A percentile compares a stretch with the other conserved stretches of the same genome.
phyloP scores from a whole-genome alignment of 345 rosid genomes.

The Dipteronia sinensis region DNA sequence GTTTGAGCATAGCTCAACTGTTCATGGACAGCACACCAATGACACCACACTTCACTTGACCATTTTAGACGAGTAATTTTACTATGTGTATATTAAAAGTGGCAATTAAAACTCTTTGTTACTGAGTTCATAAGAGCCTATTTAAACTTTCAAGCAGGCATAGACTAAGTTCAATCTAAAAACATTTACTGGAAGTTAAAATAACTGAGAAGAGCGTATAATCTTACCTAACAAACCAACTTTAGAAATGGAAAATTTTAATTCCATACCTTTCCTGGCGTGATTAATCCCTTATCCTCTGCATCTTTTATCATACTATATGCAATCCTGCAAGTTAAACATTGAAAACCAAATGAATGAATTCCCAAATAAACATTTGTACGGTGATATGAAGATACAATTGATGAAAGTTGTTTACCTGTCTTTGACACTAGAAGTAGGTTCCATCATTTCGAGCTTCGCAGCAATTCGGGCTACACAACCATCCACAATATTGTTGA shows the following conservation, averaged over 20 bases:
- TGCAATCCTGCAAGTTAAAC: slow-evolving; percentile 37
- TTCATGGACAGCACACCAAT: background rate
- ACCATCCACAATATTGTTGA: slow-evolving; percentile 59
- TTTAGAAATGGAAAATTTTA: background rate
- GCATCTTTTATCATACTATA: slow-evolving; percentile 70
- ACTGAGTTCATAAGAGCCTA: background rate
- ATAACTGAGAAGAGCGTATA: too few relatives aligned
- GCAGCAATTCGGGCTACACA: slow-evolving; percentile 67
- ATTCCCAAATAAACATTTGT: background rate
- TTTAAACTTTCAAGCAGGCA: slow-evolving; percentile 7
- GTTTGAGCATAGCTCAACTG: background rate
- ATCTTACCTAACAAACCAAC: background rate
- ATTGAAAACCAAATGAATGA: background rate
- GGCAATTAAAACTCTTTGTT: background rate
- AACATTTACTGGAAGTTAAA: too few relatives aligned
- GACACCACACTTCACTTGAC: background rate
- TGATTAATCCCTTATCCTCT: slow-evolving; percentile 64
- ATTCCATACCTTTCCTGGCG: slow-evolving; percentile 52
- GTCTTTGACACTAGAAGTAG: slow-evolving; percentile 57
- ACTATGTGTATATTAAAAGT: background rate
- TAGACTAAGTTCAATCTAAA: too few relatives aligned
- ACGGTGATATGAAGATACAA: background rate
- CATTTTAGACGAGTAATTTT: background rate
- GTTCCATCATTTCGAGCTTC: slow-evolving; percentile 65
- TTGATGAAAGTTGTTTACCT: slow-evolving; percentile 23